Conservation (phyloP, 805 yeast species). For the Groenewaldozyma salmanticensis region DNA sequence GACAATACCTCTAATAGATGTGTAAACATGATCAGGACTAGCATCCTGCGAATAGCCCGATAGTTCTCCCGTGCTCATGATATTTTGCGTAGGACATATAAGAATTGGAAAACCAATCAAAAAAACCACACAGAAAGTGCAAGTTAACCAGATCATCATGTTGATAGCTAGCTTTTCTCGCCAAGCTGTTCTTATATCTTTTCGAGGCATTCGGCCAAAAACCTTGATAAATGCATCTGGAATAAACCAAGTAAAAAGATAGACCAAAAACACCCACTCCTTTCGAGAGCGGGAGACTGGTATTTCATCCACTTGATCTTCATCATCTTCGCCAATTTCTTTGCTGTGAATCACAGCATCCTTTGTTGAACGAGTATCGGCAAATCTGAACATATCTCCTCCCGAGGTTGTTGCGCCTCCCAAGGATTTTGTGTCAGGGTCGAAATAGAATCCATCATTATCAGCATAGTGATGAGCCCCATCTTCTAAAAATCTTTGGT, state of each 20-base stretch:
- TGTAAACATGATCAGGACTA: conserved; percentile 25
- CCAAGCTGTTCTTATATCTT: conserved; percentile 33
- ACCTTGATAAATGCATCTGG: conserved; percentile 27
- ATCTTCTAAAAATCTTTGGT: conserved; percentile 20
- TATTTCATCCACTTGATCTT: conserved; percentile 22
- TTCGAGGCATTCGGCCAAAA: conserved; percentile 26
- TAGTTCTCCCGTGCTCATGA: conserved; percentile 27
- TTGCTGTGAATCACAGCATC: conserved; percentile 23
- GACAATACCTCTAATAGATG: conserved; percentile 31
- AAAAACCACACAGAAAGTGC: conserved; percentile 25
- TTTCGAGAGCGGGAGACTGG: conserved; percentile 26
- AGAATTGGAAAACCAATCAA: conserved; percentile 32
- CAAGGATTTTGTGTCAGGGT: conserved; percentile 25
- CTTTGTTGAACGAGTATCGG: conserved; percentile 16
- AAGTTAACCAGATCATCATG: conserved; percentile 32
- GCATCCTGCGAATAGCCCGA: conserved; percentile 21
- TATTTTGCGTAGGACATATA: conserved; percentile 32
- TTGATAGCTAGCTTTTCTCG: conserved; percentile 35
- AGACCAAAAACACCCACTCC: conserved; percentile 31
- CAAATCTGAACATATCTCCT: conserved; percentile 29
- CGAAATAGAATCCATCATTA: conserved; percentile 25
- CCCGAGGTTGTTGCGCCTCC: conserved; percentile 23
- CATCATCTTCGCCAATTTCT: conserved; percentile 24
- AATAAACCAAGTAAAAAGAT: conserved; percentile 32
- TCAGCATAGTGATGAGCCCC: conserved; percentile 18